Base-by-base conservation (phyloP, 2,329 filamentous ascomycete species). In the Penicillium corylophilum region DNA sequence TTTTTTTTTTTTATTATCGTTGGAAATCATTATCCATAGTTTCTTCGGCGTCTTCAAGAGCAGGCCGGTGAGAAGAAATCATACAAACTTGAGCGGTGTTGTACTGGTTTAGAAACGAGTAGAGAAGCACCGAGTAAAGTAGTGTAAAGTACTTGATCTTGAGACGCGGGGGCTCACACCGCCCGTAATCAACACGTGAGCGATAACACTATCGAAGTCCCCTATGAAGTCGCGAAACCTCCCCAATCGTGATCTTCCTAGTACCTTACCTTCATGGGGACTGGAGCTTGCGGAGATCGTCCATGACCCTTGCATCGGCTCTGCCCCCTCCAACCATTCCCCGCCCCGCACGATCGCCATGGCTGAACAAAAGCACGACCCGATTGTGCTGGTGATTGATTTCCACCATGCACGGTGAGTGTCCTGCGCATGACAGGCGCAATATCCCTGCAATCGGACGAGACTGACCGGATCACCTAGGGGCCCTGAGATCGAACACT, bases 401-500 rank as follows among this genome's bases (percentile, higher is more conserved):
- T 93, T 93, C 69, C 88, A 93, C 73, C 89, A 93, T 79, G 88
- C 88, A 54, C 71, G 74, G 75, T 77, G 58, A 65, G 72, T 65
- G 22, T 22, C n/a, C 20, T 16, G 5, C 13, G 8, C 20, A 29
- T 29, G 16, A 22, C 23, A 6, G n/a, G 18, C 28, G 16, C 10
- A n/a, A 42, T 13, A 12, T 29, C 20, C 4, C 26, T 28, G 12
- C 38, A 22, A 9, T n/a, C 15, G 26, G n/a, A 42, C 4, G n/a
- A 41, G 38, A 12, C 43, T 38, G 40, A 41, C 23, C 35, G 29
- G 52, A 33, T 46, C 40, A 38, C 18, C 44, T 60, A 85, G 85
- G 69, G 94, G 94, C 8, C 94, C 94, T 28, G 94, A 99, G 76
- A 88, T 97, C 50, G 92, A 97, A 77, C 83, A 81, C 64, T 97